Conservation (phyloP, 805 yeast species). For the Starmerella bacillaris region DNA sequence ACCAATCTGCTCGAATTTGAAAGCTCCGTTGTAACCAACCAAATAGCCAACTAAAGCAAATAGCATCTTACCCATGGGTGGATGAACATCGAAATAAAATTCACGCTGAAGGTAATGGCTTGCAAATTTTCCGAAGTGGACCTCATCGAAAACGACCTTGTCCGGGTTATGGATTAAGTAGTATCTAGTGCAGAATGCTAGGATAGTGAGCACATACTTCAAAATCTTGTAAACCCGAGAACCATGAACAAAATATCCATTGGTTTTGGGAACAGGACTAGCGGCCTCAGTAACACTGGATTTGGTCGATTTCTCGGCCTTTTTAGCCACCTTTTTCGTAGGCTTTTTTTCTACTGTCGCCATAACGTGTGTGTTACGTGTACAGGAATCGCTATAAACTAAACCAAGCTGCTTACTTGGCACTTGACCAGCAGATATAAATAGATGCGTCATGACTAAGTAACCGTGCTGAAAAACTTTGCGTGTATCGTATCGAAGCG, state of each 20-base stretch:
- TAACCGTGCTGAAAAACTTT: too few relatives aligned
- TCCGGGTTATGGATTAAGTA: slow-evolving; percentile 70
- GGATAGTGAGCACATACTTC: slow-evolving; percentile 26
- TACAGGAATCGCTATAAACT: too few relatives aligned
- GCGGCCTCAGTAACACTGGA: background rate
- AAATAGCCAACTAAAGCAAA: slow-evolving; percentile 74
- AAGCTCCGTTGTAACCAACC: slow-evolving; percentile 75
- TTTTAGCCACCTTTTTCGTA: background rate
- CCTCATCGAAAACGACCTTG: slow-evolving; percentile 77
- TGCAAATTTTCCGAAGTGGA: slow-evolving; percentile 87
- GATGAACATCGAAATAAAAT: slow-evolving; percentile 91
- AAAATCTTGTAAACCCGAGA: background rate
- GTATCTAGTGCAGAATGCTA: slow-evolving; percentile 56
- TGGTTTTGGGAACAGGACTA: background rate
- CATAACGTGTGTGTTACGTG: too few relatives aligned
- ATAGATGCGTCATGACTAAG: too few relatives aligned
- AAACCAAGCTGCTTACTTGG: too few relatives aligned
- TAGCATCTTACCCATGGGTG: slow-evolving; percentile 88
- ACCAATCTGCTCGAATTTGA: slow-evolving; percentile 70
- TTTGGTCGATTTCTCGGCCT: background rate
- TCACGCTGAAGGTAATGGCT: slow-evolving; percentile 75
- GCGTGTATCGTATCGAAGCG: too few relatives aligned
- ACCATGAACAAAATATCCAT: background rate
- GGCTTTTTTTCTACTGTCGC: background rate
- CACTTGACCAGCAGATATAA: too few relatives aligned